Percentiles rank a stretch among this genome's conserved stretches.
phyloP scores from a whole-genome alignment of 805 yeast genomes.

The Saccharomycopsis sp. region DNA sequence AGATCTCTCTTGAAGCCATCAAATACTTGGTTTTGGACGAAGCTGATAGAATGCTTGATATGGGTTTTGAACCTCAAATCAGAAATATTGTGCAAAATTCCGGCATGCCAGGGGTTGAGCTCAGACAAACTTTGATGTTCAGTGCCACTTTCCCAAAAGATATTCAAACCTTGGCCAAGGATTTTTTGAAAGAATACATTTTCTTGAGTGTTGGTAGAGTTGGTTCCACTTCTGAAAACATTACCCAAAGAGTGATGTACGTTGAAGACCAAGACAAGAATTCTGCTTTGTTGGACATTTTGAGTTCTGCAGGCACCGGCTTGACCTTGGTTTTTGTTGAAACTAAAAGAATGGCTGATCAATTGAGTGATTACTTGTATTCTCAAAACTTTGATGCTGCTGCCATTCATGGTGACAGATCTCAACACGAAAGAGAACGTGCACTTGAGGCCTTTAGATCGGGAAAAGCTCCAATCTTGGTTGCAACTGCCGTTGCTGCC shows the following conservation, averaged over 20 bases:
- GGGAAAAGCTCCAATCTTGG: conserved; percentile 89
- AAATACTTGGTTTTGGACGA: conserved; percentile 94
- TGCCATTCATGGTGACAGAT: conserved; percentile 98
- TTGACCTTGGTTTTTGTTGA: conserved; percentile 93
- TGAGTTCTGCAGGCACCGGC: conserved; percentile 71
- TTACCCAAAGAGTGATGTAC: conserved; percentile 85
- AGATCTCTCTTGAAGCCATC: conserved; percentile 80
- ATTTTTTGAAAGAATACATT: conserved; percentile 90
- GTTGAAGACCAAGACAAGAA: conserved; percentile 93
- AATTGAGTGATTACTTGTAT: conserved; percentile 83
- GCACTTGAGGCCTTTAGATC: conserved; percentile 90
- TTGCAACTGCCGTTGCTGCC: conserved; percentile 99
- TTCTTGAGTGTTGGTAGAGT: conserved; percentile 98
- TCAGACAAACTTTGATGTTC: conserved; percentile 96
- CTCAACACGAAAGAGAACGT: conserved; percentile 95
- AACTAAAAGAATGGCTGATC: conserved; percentile 98
- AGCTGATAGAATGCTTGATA: conserved; percentile 99
- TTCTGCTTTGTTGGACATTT: conserved; percentile 66
- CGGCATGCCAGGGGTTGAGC: conserved; percentile 89
- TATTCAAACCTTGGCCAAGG: conserved; percentile 94
- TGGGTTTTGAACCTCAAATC: conserved; percentile 99
- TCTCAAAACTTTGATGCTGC: conserved; percentile 91
- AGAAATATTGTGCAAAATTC: conserved; percentile 96
- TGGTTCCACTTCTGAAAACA: conserved; percentile 98
- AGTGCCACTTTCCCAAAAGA: conserved; percentile 99